Conservation (phyloP, 768 basidiomycete genomes). For the Termitomyces titanicus region DNA sequence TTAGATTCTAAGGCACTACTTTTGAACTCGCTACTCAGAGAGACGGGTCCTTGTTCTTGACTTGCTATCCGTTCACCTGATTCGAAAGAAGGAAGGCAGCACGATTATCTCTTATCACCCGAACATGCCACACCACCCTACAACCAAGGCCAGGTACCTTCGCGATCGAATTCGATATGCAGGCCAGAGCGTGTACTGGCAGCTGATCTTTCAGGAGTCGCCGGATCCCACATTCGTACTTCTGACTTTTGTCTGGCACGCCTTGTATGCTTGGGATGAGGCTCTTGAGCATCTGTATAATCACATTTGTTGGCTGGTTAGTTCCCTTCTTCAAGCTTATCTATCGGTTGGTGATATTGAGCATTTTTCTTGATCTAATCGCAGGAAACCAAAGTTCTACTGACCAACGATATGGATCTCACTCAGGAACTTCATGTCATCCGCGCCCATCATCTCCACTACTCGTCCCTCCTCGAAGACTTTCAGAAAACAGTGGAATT, state of each 20-base stretch:
- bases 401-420: constrained; percentile 35
- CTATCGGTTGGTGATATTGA: background rate
- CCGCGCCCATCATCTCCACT: constrained; percentile 50
- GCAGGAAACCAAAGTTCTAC: constrained; percentile 44
- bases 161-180: constrained; percentile 47
- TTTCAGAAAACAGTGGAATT: constrained; percentile 45
- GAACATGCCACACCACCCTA: constrained; percentile 26
- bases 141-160: constrained; percentile 38
- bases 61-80: constrained; percentile 44
- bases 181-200: constrained; percentile 27
- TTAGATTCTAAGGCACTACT: background rate
- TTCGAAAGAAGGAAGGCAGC: constrained; percentile 39
- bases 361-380: background rate
- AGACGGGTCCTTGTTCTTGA: constrained; percentile 38
- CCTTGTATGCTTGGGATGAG: constrained; percentile 25
- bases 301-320: constrained; percentile 21
- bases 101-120: constrained; percentile 53
- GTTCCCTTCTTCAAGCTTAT: background rate
- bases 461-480: constrained; percentile 43
- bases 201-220: constrained; percentile 19
- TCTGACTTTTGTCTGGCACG: constrained; percentile 22
- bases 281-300: constrained; percentile 21
- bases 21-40: constrained; percentile 12
- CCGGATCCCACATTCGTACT: constrained; percentile 24
- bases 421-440: constrained; percentile 50